Percentiles rank a stretch among this genome's conserved stretches.
Conservation (phyloP, 2,329 filamentous ascomycete species). For the Lasiodiplodia theobromae region DNA sequence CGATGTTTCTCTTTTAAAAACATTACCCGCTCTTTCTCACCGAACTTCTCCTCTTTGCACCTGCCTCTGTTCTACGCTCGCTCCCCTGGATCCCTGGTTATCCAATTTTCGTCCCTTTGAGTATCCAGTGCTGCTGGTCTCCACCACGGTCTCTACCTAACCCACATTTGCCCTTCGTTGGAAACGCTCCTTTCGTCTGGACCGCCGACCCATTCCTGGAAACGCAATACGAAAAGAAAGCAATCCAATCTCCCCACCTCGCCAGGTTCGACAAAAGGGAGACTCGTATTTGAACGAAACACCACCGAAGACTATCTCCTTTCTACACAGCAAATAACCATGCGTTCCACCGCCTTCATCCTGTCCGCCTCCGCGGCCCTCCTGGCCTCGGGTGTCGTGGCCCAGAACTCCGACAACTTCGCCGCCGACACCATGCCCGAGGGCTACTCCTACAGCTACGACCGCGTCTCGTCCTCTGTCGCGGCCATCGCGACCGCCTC, state of each 20-base stretch:
- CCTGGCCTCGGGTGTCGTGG: constrained; percentile 30
- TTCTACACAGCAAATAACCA: constrained; percentile 2
- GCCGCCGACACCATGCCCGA: constrained; percentile 30
- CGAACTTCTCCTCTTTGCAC: constrained; percentile 1
- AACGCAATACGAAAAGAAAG: not conserved
- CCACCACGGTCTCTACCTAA: constrained; percentile 16
- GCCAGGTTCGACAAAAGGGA: too few relatives aligned
- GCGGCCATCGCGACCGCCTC: constrained; percentile 12
- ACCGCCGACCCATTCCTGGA: not conserved
- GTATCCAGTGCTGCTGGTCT: constrained; percentile 25
- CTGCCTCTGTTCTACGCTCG: constrained; percentile 23
- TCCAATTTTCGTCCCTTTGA: constrained; percentile 7
- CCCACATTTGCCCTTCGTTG: not conserved
- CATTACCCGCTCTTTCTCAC: not conserved
- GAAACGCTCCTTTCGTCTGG: not conserved
- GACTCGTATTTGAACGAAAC: not conserved
- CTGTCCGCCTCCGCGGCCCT: constrained; percentile 26
- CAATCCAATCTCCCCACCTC: not conserved
- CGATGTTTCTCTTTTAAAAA: constrained; percentile 10
- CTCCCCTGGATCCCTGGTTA: constrained; percentile 19
- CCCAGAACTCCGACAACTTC: constrained; percentile 23
- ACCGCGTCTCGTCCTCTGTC: not conserved
- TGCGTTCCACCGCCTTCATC: constrained; percentile 31
- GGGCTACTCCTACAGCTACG: constrained; percentile 19
- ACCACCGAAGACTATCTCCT: not conserved